Percentiles rank a stretch among this genome's conserved stretches.
Evolutionary conservation across 306 rosid genomes (phyloP).

Genomic region (Prunus mongolica): DNA sequence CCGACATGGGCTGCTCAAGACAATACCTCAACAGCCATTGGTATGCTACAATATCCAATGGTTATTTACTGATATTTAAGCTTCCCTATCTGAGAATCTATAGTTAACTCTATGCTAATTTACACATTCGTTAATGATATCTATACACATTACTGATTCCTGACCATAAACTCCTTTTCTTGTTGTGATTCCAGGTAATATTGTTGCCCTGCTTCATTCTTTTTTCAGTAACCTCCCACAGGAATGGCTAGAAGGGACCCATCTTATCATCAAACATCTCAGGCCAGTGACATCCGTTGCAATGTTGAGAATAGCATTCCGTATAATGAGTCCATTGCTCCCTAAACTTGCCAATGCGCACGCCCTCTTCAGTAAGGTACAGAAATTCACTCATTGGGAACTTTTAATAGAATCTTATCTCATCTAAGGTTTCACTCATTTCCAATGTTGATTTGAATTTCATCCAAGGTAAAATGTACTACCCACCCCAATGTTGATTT

Average conservation of each 20-base stretch:
- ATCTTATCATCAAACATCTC: slow-evolving; percentile 72
- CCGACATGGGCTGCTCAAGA: slow-evolving; percentile 99
- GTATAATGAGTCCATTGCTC: slow-evolving; percentile 93
- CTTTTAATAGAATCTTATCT: neutral
- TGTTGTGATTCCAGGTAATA: slow-evolving; percentile 56
- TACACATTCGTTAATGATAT: neutral
- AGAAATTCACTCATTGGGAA: slow-evolving; percentile 9
- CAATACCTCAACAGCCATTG: slow-evolving; percentile 94
- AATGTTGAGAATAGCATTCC: slow-evolving; percentile 92
- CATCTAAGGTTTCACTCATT: neutral
- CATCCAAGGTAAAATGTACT: neutral
- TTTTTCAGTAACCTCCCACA: slow-evolving; percentile 93
- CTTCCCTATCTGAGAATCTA: neutral
- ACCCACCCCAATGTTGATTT: neutral
- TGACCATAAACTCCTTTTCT: no score
- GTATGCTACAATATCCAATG: slow-evolving; percentile 38
- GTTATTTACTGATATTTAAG: slow-evolving; percentile 2
- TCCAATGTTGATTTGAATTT: neutral
- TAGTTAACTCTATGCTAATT: neutral
- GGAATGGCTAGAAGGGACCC: slow-evolving; percentile 92
- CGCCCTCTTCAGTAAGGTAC: slow-evolving; percentile 78
- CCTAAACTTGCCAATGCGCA: slow-evolving; percentile 96
- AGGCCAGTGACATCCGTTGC: slow-evolving; percentile 90
- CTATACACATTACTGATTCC: neutral
- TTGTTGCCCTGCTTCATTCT: slow-evolving; percentile 92